Evolutionary conservation across 441 rosid genomes (phyloP).

Genomic region (Dalechampia spathulata): DNA sequence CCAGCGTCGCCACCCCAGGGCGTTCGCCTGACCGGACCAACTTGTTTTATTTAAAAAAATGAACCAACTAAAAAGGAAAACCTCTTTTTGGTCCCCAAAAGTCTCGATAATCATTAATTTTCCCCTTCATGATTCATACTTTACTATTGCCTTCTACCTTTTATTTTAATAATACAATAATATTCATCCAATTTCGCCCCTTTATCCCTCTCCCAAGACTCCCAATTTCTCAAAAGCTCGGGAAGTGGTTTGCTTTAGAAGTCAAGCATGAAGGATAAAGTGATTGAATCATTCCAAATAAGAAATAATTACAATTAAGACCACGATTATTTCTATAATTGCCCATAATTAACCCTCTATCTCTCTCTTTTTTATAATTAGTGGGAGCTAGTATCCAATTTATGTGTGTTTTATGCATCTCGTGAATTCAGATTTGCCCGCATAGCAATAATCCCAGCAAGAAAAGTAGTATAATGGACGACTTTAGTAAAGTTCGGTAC

Average conservation of each 20-base stretch:
- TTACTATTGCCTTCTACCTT: constrained; percentile 9
- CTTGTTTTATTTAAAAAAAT: constrained; percentile 1
- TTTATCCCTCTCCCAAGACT: constrained; percentile 27
- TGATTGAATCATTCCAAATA: background rate
- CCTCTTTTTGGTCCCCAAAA: constrained; percentile 29
- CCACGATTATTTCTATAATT: background rate
- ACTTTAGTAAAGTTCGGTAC: too few relatives aligned
- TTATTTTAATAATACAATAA: background rate
- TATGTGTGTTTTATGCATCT: too few relatives aligned
- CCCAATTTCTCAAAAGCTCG: constrained; percentile 14
- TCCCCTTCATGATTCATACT: constrained; percentile 18
- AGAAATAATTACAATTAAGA: constrained; percentile 8
- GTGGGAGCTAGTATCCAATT: too few relatives aligned
- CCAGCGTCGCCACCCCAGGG: too few relatives aligned
- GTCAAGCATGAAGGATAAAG: constrained; percentile 23
- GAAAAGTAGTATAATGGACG: too few relatives aligned
- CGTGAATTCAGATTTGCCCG: too few relatives aligned
- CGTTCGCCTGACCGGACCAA: background rate
- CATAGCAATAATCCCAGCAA: too few relatives aligned
- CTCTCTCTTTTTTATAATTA: too few relatives aligned
- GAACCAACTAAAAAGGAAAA: constrained; percentile 20
- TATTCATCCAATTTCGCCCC: constrained; percentile 12
- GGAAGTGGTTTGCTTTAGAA: constrained; percentile 5
- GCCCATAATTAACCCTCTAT: constrained; percentile 6
- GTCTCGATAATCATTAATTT: constrained; percentile 26